Conservation (phyloP, 345 rosid genomes). For the Murraya paniculata region DNA sequence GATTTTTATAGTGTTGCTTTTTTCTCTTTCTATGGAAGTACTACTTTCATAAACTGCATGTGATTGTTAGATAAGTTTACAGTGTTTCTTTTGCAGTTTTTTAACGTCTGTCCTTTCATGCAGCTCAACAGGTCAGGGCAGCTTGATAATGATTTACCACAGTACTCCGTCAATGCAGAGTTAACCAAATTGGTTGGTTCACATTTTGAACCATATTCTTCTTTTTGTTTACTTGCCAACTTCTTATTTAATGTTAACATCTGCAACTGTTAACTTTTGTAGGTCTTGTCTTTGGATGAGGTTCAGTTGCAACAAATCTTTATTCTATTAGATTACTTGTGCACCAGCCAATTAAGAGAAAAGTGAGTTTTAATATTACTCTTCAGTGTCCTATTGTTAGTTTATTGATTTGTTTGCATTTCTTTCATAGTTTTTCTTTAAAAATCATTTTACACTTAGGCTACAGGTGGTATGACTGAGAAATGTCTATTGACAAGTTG, state of each 20-base stretch:
- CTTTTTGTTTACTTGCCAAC: background rate
- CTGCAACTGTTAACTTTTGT: constrained; percentile 11
- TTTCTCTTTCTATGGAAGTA: background rate
- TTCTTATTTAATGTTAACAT: constrained; percentile 3
- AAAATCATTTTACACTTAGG: background rate
- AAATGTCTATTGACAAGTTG: background rate
- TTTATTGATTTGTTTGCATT: background rate
- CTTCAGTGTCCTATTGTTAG: constrained; percentile 5
- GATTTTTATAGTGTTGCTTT: background rate
- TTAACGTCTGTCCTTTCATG: constrained; percentile 11
- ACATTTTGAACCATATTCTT: background rate
- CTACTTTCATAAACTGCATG: background rate
- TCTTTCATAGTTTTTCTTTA: background rate
- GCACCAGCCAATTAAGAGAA: constrained; percentile 66
- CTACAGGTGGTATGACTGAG: background rate
- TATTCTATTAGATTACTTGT: constrained; percentile 66
- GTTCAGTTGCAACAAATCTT: constrained; percentile 70
- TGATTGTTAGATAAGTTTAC: background rate
- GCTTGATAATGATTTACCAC: constrained; percentile 66
- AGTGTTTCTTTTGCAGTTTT: background rate
- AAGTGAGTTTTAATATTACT: constrained; percentile 48
- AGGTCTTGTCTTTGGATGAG: constrained; percentile 70
- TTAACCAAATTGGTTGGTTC: constrained; percentile 63
- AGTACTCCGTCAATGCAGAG: constrained; percentile 70
- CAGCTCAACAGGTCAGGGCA: constrained; percentile 79